Conservation (phyloP, 2,329 filamentous ascomycete species). For the Teratosphaeria destructans region DNA sequence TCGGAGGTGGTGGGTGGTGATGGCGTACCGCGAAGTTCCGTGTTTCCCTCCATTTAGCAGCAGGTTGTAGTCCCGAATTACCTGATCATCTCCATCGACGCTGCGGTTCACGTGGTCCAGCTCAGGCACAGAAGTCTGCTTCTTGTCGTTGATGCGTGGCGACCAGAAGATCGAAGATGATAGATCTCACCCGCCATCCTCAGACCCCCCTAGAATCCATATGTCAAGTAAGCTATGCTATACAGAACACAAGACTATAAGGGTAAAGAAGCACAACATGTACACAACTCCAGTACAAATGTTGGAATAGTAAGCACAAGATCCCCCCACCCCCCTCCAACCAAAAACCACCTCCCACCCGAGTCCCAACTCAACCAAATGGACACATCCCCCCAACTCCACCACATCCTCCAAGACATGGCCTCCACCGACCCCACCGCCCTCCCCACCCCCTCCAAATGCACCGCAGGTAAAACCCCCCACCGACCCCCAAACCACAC, state of each 20-base stretch:
- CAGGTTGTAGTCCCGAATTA: background rate
- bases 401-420: constrained; percentile 19
- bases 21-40: background rate
- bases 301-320: background rate
- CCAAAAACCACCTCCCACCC: background rate
- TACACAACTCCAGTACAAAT: background rate
- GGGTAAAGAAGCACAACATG: background rate
- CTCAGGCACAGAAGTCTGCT: background rate
- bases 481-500: background rate
- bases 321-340: background rate
- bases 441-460: constrained; percentile 56
- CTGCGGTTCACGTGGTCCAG: background rate
- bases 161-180: too few relatives aligned
- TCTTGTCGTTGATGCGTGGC: too few relatives aligned
- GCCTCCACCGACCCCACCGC: constrained; percentile 18
- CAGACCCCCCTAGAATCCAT: too few relatives aligned
- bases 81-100: background rate
- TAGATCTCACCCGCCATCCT: too few relatives aligned
- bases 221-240: too few relatives aligned
- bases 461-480: constrained; percentile 47
- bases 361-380: constrained; percentile 6
- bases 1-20: background rate
- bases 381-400: constrained; percentile 22
- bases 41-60: background rate
- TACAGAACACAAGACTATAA: too few relatives aligned